Base-by-base conservation (phyloP, 2,329 filamentous ascomycete species). In the Cladosporium sp. region DNA sequence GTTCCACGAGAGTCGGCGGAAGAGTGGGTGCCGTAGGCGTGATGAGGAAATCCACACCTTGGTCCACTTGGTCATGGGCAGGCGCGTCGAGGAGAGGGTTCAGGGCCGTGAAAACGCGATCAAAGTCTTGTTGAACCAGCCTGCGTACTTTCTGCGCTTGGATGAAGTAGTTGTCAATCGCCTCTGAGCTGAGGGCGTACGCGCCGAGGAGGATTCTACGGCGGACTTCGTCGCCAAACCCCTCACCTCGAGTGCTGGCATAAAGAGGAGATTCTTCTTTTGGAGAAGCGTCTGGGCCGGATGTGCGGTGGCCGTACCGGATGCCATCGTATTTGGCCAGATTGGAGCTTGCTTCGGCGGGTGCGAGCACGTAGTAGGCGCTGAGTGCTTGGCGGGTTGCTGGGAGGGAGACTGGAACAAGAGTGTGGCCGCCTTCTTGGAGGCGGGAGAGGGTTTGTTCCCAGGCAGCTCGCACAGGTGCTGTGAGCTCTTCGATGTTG, bases 311-410 rank as follows among this genome's bases (percentile, higher is more conserved):
- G 1, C 93, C 93, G 68, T 95, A 98, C 9, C 93, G 85, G n/a
- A 97, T 82, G 16, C 93, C 93, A 61, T 98, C 94, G 67, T 96
- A 98, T 67, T 95, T 96, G 51, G 93, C 88, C 2, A 98, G 80
- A 62, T 98, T 98, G 13, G 92, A 97, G 1, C 89, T 89, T 3
- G 93, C 93, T 70, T 98, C 93, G 13, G 93, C 92, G 0, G 93
- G 89, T 0, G 93, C 94, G 50, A 98, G 83, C 50, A 98, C 80
- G 68, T 98, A 98, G 73, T 98, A 98, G 29, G 93, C 87, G 16
- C 90, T 88, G 0, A 98, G 79, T 0, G 93, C 92, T 58, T 88
- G 84, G 55, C 82, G 85, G 1, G 92, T 98, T 0, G 84, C 82
- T 0, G 92, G 91, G 4, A 98, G 76, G 2, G 85, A 88, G 13